These are phyloP conservation scores for Aureobasidium sp. DNA, from an alignment of 2,329 filamentous ascomycete species.

Conservation along the genomic window DNA sequence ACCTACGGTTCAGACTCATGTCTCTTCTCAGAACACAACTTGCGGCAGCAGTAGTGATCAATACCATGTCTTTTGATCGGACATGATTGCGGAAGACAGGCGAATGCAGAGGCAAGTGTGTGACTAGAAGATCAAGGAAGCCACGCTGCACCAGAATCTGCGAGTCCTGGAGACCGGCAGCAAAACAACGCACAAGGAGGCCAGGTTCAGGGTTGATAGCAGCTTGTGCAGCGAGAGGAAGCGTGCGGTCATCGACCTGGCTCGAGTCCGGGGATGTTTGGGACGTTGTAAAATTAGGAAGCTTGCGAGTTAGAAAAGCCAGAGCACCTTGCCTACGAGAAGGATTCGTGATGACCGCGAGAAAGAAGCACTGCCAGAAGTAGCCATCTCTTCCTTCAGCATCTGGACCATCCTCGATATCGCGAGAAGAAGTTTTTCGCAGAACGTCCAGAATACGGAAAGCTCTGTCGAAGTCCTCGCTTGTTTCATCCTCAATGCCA, in stretches of 20 bases:
- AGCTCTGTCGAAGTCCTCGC: constrained; percentile 91
- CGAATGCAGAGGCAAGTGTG: constrained; percentile 79
- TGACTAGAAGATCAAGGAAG: constrained; percentile 86
- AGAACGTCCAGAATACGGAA: constrained; percentile 71
- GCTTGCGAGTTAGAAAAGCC: constrained; percentile 71
- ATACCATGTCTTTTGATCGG: constrained; percentile 67
- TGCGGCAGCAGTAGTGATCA: constrained; percentile 74
- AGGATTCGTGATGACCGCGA: constrained; percentile 84
- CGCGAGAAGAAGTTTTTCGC: constrained; percentile 55
- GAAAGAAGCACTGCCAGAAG: constrained; percentile 97
- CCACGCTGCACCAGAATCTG: constrained; percentile 89
- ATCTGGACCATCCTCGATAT: constrained; percentile 46
- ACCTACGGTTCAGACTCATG: constrained; percentile 88
- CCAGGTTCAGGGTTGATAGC: constrained; percentile 86
- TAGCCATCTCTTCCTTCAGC: constrained; percentile 59
- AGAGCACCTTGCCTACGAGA: constrained; percentile 79
- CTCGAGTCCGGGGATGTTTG: constrained; percentile 22
- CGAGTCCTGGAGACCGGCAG: constrained; percentile 77
- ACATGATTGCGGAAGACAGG: constrained; percentile 70
- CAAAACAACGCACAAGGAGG: constrained; percentile 82
- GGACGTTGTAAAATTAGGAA: constrained; percentile 60
- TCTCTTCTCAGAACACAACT: constrained; percentile 83
- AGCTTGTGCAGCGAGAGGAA: constrained; percentile 50
- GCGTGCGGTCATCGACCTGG: constrained; percentile 1
- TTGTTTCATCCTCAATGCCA: constrained; percentile 90